phyloP scores from a whole-genome alignment of 352 stramenopile species.

The Phytophthora tentaculata region DNA sequence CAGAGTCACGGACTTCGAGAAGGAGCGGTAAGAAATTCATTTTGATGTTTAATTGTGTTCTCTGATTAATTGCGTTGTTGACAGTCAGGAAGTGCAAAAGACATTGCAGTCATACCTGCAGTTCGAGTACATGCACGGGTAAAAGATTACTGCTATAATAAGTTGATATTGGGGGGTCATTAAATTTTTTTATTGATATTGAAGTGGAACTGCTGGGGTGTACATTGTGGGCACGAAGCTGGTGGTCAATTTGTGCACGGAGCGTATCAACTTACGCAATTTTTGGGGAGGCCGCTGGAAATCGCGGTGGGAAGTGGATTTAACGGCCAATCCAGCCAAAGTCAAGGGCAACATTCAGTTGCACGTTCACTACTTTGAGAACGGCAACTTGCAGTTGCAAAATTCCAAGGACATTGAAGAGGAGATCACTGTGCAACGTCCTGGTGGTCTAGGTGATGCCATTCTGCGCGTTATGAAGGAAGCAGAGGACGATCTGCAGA shows the following conservation, averaged over 20 bases:
- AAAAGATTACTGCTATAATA: neutral
- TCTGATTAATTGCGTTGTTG: slow-evolving; percentile 11
- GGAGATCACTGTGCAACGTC: slow-evolving; percentile 48
- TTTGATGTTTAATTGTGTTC: neutral
- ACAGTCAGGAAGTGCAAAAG: slow-evolving; percentile 56
- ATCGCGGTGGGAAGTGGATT: slow-evolving; percentile 78
- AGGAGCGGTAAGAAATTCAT: slow-evolving; percentile 59
- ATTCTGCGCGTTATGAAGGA: slow-evolving; percentile 80
- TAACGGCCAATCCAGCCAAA: slow-evolving; percentile 50
- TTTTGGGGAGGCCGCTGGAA: slow-evolving; percentile 90
- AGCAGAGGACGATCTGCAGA: slow-evolving; percentile 87
- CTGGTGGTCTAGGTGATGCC: slow-evolving; percentile 62
- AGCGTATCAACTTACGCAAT: slow-evolving; percentile 91
- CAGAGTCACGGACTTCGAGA: slow-evolving; percentile 61
- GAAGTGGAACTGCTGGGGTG: slow-evolving; percentile 79
- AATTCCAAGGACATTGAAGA: slow-evolving; percentile 77
- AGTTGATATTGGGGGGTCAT: neutral
- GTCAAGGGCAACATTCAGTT: slow-evolving; percentile 78
- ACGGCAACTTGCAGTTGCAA: slow-evolving; percentile 95
- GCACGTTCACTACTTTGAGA: slow-evolving; percentile 96
- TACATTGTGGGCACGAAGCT: slow-evolving; percentile 72
- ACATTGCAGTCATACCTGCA: slow-evolving; percentile 81
- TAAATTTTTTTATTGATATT: slow-evolving; percentile 7
- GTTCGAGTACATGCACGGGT: slow-evolving; percentile 86
- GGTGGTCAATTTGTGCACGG: slow-evolving; percentile 81